Evolutionary conservation across 768 basidiomycete genomes (phyloP).

Genomic region (Collybiopsis luxurians): DNA sequence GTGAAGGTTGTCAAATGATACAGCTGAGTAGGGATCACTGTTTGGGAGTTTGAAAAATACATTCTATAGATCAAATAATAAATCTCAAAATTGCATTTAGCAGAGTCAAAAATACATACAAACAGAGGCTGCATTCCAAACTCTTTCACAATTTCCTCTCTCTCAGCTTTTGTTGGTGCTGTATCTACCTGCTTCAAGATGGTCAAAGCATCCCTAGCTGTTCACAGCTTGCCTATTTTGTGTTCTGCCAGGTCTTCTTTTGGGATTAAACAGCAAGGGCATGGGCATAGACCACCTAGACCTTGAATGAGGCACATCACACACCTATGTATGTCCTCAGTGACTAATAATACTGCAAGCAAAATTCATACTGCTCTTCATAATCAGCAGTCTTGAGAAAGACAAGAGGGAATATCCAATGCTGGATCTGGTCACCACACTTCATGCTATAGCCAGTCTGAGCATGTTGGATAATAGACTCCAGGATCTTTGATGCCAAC

Average conservation of each 20-base stretch:
- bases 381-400: constrained; percentile 22
- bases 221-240: background rate
- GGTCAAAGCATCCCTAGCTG: too few relatives aligned
- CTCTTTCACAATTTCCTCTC: too few relatives aligned
- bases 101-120: background rate
- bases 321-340: background rate
- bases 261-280: background rate
- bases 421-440: constrained; percentile 26
- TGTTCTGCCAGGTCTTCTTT: background rate
- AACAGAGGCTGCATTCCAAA: background rate
- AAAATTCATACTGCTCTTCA: constrained; percentile 22
- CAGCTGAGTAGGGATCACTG: background rate
- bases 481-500: constrained; percentile 27
- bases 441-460: constrained; percentile 17
- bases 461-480: constrained; percentile 17
- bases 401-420: constrained; percentile 27
- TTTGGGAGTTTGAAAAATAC: background rate
- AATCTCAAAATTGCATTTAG: background rate
- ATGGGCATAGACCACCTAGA: background rate
- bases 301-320: constrained; percentile 4
- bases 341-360: background rate
- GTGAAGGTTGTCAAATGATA: background rate
- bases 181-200: too few relatives aligned
- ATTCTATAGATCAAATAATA: background rate
- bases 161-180: too few relatives aligned